These are phyloP conservation scores for Lentinula raphanica DNA, from an alignment of 768 basidiomycete species.

Conservation along the genomic window DNA sequence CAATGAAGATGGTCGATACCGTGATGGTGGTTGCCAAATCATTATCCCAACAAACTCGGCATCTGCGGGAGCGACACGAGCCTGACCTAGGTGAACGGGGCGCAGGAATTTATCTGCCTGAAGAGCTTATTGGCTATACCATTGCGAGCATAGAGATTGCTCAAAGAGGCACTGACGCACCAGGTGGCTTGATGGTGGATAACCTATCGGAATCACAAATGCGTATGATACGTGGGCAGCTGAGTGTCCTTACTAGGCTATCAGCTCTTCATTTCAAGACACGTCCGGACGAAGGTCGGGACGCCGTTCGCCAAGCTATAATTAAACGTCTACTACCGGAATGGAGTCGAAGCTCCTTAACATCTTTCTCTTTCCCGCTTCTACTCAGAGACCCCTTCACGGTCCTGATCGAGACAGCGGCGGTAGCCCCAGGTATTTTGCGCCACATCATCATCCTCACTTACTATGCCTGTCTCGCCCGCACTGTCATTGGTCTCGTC, in stretches of 20 bases:
- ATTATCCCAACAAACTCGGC: constrained; percentile 79
- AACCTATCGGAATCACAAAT: constrained; percentile 72
- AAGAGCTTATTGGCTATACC: constrained; percentile 88
- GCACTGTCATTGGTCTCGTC: constrained; percentile 81
- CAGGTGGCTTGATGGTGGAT: constrained; percentile 58
- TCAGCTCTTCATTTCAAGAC: constrained; percentile 65
- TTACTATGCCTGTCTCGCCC: constrained; percentile 87
- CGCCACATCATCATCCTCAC: constrained; percentile 82
- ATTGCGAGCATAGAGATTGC: constrained; percentile 77
- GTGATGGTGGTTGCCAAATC: constrained; percentile 74
- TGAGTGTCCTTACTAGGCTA: constrained; percentile 64
- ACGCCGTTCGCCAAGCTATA: constrained; percentile 76
- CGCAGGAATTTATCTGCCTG: constrained; percentile 83
- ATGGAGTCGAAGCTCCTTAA: constrained; percentile 83
- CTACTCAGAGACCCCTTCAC: constrained; percentile 88
- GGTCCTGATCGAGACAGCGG: constrained; percentile 84
- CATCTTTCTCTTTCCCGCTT: constrained; percentile 78
- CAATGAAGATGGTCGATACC: constrained; percentile 81
- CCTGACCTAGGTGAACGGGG: constrained; percentile 73
- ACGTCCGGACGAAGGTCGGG: constrained; percentile 67
- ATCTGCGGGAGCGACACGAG: constrained; percentile 72
- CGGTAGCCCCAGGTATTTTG: constrained; percentile 84
- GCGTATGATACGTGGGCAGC: constrained; percentile 71
- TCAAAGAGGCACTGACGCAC: constrained; percentile 57
- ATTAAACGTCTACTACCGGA: constrained; percentile 88